Conservation (phyloP, 345 rosid species). For the Gossypium anomalum region DNA sequence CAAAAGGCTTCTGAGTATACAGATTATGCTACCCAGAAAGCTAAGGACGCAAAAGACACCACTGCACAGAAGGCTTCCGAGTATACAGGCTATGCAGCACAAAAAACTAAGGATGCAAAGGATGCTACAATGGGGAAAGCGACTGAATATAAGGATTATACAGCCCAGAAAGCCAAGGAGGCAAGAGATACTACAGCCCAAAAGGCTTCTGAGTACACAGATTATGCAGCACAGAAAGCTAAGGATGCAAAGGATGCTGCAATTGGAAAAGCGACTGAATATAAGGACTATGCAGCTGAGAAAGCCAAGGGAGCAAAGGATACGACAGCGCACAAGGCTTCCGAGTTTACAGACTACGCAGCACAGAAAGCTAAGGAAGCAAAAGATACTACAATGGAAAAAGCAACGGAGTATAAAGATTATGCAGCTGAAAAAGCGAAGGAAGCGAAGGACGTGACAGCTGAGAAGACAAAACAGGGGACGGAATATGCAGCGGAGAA, state of each 20-base stretch:
- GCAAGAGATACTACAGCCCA: constrained; percentile 19
- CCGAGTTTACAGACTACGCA: constrained; percentile 23
- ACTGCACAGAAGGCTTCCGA: constrained; percentile 25
- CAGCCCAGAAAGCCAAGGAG: constrained; percentile 26
- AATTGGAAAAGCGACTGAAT: constrained; percentile 21
- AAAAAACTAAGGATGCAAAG: constrained; percentile 14
- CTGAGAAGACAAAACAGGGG: neutral
- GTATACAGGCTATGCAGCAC: constrained; percentile 13
- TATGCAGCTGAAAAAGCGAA: neutral
- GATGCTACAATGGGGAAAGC: constrained; percentile 12
- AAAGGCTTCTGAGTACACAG: constrained; percentile 30
- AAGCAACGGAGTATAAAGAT: constrained; percentile 21
- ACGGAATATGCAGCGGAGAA: constrained; percentile 10
- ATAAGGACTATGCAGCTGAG: constrained; percentile 15
- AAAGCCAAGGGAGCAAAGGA: constrained; percentile 8
- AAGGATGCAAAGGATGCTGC: constrained; percentile 30
- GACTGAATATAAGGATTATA: constrained; percentile 6
- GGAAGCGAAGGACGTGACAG: neutral
- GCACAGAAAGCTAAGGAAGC: constrained; percentile 30
- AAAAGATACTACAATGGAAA: constrained; percentile 21
- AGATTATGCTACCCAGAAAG: constrained; percentile 26
- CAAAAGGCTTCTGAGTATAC: constrained; percentile 9
- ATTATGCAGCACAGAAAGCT: constrained; percentile 22
- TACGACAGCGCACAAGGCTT: neutral
- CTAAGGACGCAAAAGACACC: constrained; percentile 5